Percentiles rank a stretch among this genome's conserved stretches.
These are phyloP conservation scores for Candida sojae DNA, from an alignment of 1,139 yeast genomes.

Conservation along the genomic window DNA sequence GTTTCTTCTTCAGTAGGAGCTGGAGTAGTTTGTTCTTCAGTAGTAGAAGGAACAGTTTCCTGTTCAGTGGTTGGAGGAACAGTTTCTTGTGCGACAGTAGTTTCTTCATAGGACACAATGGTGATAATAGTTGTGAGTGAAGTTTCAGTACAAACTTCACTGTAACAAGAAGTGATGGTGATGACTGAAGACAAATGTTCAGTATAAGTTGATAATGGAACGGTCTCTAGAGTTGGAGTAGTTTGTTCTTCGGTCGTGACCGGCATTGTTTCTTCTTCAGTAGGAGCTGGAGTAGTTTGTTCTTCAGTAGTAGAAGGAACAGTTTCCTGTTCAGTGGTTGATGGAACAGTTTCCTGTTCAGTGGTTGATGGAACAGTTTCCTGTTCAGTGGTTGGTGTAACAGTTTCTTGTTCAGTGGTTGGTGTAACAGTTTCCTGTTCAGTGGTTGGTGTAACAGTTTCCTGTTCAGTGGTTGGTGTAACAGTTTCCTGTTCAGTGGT, in stretches of 20 bases:
- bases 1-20: background rate
- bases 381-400: conserved; percentile 2
- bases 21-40: conserved; percentile 1
- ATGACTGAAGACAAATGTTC: conserved; percentile 17
- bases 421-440: background rate
- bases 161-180: conserved; percentile 22
- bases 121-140: conserved; percentile 38
- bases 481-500: conserved; percentile 2
- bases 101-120: conserved; percentile 24
- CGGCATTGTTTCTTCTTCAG: conserved; percentile 11
- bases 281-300: conserved; percentile 3
- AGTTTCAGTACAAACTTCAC: conserved; percentile 25
- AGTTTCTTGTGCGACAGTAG: conserved; percentile 18
- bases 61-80: conserved; percentile 16
- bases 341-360: background rate
- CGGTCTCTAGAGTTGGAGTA: background rate
- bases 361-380: background rate
- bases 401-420: background rate
- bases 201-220: conserved; percentile 12
- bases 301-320: background rate
- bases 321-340: background rate
- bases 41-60: conserved; percentile 6
- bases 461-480: background rate
- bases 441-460: background rate
- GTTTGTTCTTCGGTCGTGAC: background rate